Conservation (phyloP, 23 red algal genomes). For the Gracilariopsis chorda region DNA sequence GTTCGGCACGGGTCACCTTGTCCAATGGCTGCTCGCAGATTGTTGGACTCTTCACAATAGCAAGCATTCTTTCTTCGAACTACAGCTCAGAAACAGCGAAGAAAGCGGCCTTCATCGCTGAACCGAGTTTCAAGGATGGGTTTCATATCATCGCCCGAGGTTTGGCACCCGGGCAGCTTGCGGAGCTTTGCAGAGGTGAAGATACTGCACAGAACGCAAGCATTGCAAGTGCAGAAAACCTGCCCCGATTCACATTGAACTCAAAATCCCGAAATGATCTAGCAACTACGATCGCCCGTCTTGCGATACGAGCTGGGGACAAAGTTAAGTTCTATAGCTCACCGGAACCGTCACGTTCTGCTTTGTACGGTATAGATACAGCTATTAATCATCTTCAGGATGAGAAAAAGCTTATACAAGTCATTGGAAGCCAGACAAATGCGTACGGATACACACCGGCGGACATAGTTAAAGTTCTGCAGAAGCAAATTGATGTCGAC, state of each 20-base stretch:
- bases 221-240: neutral
- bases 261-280: neutral
- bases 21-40: neutral
- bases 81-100: neutral
- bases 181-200: neutral
- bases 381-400: neutral
- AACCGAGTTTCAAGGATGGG: neutral
- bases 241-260: neutral
- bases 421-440: neutral
- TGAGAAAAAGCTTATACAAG: neutral
- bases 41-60: neutral
- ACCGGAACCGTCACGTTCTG: neutral
- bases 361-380: neutral
- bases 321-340: neutral
- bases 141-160: neutral
- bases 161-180: neutral
- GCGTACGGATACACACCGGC: neutral
- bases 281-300: neutral
- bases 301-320: neutral
- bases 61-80: neutral
- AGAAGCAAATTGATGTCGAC: conserved; percentile 14
- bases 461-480: neutral
- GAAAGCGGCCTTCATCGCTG: neutral
- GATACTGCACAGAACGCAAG: neutral
- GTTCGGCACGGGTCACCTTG: neutral